Evolutionary conservation across 2,329 filamentous ascomycete species (phyloP), one percentile per base, ranked within the genome.

Genomic region (Zasmidium cellare): DNA sequence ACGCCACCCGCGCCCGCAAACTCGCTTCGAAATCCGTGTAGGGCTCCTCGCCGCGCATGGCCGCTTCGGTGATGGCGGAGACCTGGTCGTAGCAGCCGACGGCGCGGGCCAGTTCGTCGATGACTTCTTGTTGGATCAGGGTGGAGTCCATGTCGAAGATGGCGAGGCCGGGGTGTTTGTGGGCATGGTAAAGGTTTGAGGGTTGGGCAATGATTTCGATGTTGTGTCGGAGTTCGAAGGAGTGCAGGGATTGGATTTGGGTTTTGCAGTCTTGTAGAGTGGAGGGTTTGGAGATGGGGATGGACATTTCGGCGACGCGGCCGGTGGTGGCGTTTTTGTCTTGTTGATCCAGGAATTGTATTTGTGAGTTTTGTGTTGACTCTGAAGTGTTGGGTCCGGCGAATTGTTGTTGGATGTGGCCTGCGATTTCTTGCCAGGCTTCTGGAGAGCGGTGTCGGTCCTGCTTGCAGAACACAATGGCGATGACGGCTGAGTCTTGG

Each of bases 101-200:
- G 38, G 89, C 89, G 54, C 89, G 87, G 3, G 94, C 94, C 56
- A 99, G 87, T 69, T 97, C 87, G 74, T 99, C 94, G 71, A 99
- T 97, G 60, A 97, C 92, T 78, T 99, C 94, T 74, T 99, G 92
- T 54, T 93, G 89, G 72, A 99, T 97, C 59, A 99, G 83, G 0
- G 94, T 99, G 74, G 89, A 94, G 78, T 99, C 94, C 94, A 99
- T 99, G 75, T 99, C 94, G 71, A 99, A 99, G 28, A 97, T 91
- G 2, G 93, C 92, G 11, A 97, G 81, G 9, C 93, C 85, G 5
- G 71, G 67, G 1, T 53, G 51, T 41, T 54, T 55, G 53, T 72
- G 71, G 6, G 52, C 46, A 12, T 51, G 45, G 51, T 66, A 66
- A 2, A 69, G 59, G 6, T 31, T 44, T 18, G 35, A 50, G 6